Evolutionary conservation across 2,329 filamentous ascomycete species (phyloP), one percentile per base, ranked within the genome.

Genomic region (Pseudonectria foliicola): DNA sequence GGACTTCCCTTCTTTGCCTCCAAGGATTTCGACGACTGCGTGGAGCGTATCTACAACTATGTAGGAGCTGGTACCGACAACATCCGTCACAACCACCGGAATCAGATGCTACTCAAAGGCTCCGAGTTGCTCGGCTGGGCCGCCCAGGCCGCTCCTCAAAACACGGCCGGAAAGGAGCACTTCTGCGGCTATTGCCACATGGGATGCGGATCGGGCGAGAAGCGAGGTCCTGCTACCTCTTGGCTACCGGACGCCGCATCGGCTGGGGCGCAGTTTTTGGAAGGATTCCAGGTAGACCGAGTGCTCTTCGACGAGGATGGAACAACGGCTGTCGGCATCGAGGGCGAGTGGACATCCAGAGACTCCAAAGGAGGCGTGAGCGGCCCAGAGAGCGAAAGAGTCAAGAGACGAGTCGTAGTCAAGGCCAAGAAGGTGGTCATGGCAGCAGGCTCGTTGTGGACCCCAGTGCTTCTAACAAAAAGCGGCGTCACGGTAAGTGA

Each of bases 371-470:
- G 81, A 10, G 70, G 71, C 4, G 63, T 82, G 1, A 64, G 73
- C 31, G 72, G 71, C 10, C 59, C 65, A 0, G 48, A 54, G 6
- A 67, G 69, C 1, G 64, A 66, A 31, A 62, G 75, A 6, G 64
- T 52, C 2, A 71, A 63, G 31, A 72, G 82, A 25, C 70, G 77
- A 42, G 69, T 95, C 7, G 66, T 79, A 27, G 73, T 95, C 52
- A 84, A 75, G 49, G 87, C 88, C 2, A 86, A 85, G 59, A 82
- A 80, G 51, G 83, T 94, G 10, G 75, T 95, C 30, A 61, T 93
- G n/a, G 77, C 85, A 0, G 75, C 75, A 15, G 89, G 90, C 4
- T 76, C 82, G 1, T 63, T 95, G 35, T 79, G 85, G 52, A 88
- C 78, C 29, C 89, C 90, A 0, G 57, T 90, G 2, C 56, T 95